These are phyloP conservation scores for Macroventuria anomochaeta DNA, from an alignment of 2,329 filamentous ascomycete genomes.

Conservation along the genomic window DNA sequence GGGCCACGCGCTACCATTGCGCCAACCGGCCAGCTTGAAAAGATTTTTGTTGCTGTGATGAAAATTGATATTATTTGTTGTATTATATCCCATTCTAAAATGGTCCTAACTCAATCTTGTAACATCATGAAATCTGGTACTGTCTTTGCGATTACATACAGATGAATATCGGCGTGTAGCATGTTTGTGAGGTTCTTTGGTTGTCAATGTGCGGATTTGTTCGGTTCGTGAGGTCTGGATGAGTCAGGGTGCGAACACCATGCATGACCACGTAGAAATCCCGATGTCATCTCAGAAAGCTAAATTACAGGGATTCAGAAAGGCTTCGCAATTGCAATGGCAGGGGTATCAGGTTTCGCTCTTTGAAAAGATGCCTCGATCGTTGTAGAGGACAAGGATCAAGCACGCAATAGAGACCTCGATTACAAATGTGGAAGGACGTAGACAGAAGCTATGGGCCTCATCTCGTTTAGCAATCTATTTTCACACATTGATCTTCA, in stretches of 20 bases:
- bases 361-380: not conserved
- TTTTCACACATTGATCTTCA: not conserved
- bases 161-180: not conserved
- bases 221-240: not conserved
- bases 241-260: not conserved
- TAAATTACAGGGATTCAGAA: too few species aligned
- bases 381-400: not conserved
- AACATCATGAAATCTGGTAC: too few species aligned
- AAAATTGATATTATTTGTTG: too few species aligned
- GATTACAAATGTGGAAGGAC: slow-evolving; percentile 18
- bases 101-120: too few species aligned
- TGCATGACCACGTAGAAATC: not conserved
- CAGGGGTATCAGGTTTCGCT: not conserved
- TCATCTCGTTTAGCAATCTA: slow-evolving; percentile 9
- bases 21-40: slow-evolving; percentile 40
- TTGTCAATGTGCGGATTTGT: not conserved
- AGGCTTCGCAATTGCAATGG: not conserved
- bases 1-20: slow-evolving; percentile 51
- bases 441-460: not conserved
- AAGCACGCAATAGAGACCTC: slow-evolving; percentile 8
- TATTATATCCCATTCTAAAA: too few species aligned
- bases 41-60: slow-evolving; percentile 13
- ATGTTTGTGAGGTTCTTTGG: not conserved
- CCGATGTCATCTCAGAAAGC: too few species aligned
- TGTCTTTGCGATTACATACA: not conserved